A percentile compares a stretch with the other conserved stretches of the same genome.
Evolutionary conservation across 148 eudicot species (phyloP).

Genomic region (Chenopodium suecicum): DNA sequence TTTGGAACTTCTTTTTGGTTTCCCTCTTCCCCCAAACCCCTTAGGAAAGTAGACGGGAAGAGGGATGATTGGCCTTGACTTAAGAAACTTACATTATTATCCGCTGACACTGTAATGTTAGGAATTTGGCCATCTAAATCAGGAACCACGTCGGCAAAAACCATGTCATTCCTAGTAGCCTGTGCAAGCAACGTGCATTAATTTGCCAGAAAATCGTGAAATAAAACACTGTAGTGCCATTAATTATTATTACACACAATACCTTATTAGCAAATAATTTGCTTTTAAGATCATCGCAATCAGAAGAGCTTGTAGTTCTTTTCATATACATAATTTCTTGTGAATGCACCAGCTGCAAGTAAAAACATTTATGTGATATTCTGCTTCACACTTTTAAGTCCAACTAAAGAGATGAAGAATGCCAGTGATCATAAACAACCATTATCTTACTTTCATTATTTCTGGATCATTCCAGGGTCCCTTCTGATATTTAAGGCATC

Average conservation of each 20-base stretch:
- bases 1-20: too few relatives aligned
- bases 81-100: constrained; percentile 31
- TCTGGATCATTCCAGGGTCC: constrained; percentile 97
- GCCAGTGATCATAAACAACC: not conserved
- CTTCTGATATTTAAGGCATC: constrained; percentile 82
- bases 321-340: constrained; percentile 54
- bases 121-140: constrained; percentile 29
- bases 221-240: not conserved
- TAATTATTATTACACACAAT: not conserved
- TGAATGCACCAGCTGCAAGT: constrained; percentile 62
- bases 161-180: constrained; percentile 41
- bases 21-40: not conserved
- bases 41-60: not conserved
- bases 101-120: constrained; percentile 24
- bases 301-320: constrained; percentile 61
- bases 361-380: constrained; percentile 6
- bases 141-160: constrained; percentile 36
- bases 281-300: constrained; percentile 56
- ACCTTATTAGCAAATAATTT: constrained; percentile 64
- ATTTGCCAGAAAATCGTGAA: not conserved
- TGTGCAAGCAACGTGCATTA: constrained; percentile 25
- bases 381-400: not conserved
- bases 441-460: constrained; percentile 68
- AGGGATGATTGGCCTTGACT: not conserved
- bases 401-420: constrained; percentile 1